Evolutionary conservation across 768 basidiomycete genomes (phyloP).

Genomic region (Panellus pusillus): DNA sequence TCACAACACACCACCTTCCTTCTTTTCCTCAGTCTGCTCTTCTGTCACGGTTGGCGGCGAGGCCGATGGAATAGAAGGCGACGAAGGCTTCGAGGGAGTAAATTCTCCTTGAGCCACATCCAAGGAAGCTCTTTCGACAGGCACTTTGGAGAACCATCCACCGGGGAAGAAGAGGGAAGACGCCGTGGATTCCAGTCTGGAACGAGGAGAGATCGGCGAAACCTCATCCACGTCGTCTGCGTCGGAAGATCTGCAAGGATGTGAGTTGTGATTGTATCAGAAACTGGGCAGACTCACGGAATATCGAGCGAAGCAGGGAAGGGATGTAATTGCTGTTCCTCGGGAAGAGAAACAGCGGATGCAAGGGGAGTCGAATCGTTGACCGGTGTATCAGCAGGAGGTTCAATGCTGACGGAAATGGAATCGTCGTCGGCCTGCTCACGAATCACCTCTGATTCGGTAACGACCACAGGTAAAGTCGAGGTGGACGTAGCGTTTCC

Average conservation of each 20-base stretch:
- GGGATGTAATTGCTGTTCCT: conserved; percentile 1
- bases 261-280: background rate
- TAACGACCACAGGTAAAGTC: no score
- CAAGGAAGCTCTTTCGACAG: conserved; percentile 46
- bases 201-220: conserved; percentile 31
- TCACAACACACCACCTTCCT: conserved; percentile 41
- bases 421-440: background rate
- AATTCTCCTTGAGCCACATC: conserved; percentile 55
- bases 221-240: conserved; percentile 11
- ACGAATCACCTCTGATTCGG: no score
- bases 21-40: conserved; percentile 29
- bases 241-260: conserved; percentile 10
- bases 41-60: conserved; percentile 16
- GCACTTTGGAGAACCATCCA: conserved; percentile 49
- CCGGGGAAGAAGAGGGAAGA: conserved; percentile 62
- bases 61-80: conserved; percentile 14
- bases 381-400: background rate
- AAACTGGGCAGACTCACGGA: background rate
- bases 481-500: no score
- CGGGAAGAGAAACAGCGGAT: background rate
- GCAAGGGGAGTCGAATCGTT: background rate
- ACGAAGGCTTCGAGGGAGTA: conserved; percentile 31
- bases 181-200: conserved; percentile 50
- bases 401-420: background rate
- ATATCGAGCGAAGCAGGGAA: conserved; percentile 12